phyloP scores from a whole-genome alignment of 2,329 filamentous ascomycete species.

The Xenosphaeropsis pyriputrescens region DNA sequence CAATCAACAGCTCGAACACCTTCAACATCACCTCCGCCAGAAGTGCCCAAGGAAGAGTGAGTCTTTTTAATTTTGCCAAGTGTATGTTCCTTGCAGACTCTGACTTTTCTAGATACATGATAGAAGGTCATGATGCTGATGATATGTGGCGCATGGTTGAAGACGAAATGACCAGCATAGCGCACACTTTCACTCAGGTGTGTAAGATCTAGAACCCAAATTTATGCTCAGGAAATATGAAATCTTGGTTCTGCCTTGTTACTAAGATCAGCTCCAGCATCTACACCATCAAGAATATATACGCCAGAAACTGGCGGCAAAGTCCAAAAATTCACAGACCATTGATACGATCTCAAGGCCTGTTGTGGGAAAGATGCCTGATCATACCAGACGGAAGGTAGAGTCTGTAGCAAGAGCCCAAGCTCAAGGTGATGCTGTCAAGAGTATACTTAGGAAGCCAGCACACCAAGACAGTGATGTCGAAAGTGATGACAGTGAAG shows the following conservation, averaged over 20 bases:
- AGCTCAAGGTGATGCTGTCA: conserved; percentile 20
- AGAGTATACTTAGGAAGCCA: conserved; percentile 9
- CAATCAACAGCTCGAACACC: conserved; percentile 18
- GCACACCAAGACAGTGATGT: conserved; percentile 7
- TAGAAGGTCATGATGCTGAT: conserved; percentile 47
- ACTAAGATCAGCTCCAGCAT: conserved; percentile 23
- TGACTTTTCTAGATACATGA: conserved; percentile 32
- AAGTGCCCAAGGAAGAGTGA: conserved; percentile 31
- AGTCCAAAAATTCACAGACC: conserved; percentile 33
- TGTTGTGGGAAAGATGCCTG: conserved; percentile 18
- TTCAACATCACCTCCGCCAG: conserved; percentile 36
- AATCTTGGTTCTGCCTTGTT: too few species aligned
- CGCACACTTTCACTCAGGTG: conserved; percentile 48
- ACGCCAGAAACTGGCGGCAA: conserved; percentile 44
- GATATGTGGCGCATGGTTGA: conserved; percentile 73
- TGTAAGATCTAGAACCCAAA: too few species aligned
- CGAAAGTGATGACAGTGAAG: conserved; percentile 16
- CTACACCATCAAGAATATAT: conserved; percentile 67
- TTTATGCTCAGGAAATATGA: too few species aligned
- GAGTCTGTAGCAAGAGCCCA: conserved; percentile 20
- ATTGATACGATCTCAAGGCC: conserved; percentile 23
- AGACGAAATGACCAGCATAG: conserved; percentile 58
- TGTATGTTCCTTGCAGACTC: neutral
- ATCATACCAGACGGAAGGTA: conserved; percentile 13
- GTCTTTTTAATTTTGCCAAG: too few species aligned